These are phyloP conservation scores for Lachnellula occidentalis DNA, from an alignment of 2,329 filamentous ascomycete genomes.

Conservation along the genomic window DNA sequence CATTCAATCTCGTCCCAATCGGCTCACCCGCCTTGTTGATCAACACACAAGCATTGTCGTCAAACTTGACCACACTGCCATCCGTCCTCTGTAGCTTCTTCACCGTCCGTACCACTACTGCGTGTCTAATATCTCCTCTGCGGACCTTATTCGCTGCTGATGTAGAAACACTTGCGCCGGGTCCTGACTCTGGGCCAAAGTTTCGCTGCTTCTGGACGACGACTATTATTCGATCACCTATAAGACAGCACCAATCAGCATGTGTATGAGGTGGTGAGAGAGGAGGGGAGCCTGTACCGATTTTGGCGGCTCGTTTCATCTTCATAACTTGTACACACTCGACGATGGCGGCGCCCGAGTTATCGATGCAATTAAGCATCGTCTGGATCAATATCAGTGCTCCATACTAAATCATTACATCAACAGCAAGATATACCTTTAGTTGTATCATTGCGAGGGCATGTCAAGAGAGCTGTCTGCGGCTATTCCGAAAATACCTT, in stretches of 20 bases:
- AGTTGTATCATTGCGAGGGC: conserved; percentile 77
- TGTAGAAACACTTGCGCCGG: conserved; percentile 65
- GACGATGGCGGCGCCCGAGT: conserved; percentile 89
- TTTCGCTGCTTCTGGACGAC: conserved; percentile 94
- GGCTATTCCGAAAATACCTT: neutral
- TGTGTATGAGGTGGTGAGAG: neutral
- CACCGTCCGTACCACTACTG: conserved; percentile 85
- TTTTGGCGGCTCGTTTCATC: conserved; percentile 81
- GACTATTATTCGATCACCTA: conserved; percentile 93
- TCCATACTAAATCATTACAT: neutral
- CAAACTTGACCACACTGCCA: conserved; percentile 86
- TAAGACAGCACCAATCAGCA: neutral
- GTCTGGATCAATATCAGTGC: conserved; percentile 50
- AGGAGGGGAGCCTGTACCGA: conserved; percentile 57
- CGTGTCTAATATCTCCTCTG: conserved; percentile 92
- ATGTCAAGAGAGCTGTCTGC: conserved; percentile 14
- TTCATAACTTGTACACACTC: conserved; percentile 92
- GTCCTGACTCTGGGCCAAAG: conserved; percentile 65
- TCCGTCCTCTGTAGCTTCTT: conserved; percentile 85
- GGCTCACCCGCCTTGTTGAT: conserved; percentile 97
- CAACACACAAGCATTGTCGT: conserved; percentile 96
- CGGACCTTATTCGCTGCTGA: conserved; percentile 86
- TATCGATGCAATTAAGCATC: conserved; percentile 99
- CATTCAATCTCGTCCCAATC: conserved; percentile 86
- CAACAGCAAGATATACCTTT: conserved; percentile 50